Conservation (phyloP, 495 filamentous ascomycete species). For the Lophium mytilinum region DNA sequence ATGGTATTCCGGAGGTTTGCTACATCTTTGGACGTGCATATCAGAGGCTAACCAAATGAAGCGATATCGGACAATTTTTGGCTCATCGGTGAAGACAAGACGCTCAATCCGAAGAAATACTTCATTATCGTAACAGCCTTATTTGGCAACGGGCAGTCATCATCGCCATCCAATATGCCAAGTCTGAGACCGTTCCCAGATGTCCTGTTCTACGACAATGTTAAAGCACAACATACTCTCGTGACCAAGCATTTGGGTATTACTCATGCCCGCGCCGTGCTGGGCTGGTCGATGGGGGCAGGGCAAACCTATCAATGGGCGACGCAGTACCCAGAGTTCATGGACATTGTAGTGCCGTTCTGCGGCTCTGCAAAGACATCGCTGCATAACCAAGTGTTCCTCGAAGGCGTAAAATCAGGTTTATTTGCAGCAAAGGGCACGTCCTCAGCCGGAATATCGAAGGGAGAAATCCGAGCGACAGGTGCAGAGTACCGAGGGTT, state of each 20-base stretch:
- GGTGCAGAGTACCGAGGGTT: slow-evolving; percentile 41
- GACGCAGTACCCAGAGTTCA: slow-evolving; percentile 62
- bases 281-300: slow-evolving; percentile 67
- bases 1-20: slow-evolving; percentile 57
- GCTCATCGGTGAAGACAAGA: slow-evolving; percentile 55
- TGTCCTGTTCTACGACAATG: slow-evolving; percentile 60
- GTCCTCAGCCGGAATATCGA: slow-evolving; percentile 43
- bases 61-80: slow-evolving; percentile 57
- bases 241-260: slow-evolving; percentile 57
- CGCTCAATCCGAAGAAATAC: slow-evolving; percentile 53
- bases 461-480: slow-evolving; percentile 30
- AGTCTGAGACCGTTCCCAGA: slow-evolving; percentile 49
- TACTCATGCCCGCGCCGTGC: slow-evolving; percentile 51
- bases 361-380: slow-evolving; percentile 61
- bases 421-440: slow-evolving; percentile 54
- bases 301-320: slow-evolving; percentile 65
- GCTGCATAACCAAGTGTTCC: slow-evolving; percentile 63
- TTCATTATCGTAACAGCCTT: slow-evolving; percentile 64
- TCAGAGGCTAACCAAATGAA: slow-evolving; percentile 14
- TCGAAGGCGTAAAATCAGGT: slow-evolving; percentile 63
- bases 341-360: slow-evolving; percentile 58
- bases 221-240: slow-evolving; percentile 56
- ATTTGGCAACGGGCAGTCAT: slow-evolving; percentile 67
- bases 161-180: slow-evolving; percentile 57
- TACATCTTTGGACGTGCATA: not conserved